phyloP scores from a whole-genome alignment of 148 eudicot genomes.

The Silene uniflora region DNA sequence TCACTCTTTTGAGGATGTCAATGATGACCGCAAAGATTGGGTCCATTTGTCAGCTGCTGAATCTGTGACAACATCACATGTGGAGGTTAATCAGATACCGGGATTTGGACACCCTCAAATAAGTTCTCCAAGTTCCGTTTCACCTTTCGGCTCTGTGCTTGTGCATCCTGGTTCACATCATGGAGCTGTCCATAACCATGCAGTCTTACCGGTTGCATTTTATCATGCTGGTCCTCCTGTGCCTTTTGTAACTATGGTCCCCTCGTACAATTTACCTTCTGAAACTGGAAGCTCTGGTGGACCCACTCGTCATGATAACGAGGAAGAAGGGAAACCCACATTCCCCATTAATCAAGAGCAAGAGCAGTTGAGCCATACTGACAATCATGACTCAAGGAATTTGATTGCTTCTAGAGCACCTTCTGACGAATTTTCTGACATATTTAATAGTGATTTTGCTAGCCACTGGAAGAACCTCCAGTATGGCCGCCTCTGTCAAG shows the following conservation, averaged over 20 bases:
- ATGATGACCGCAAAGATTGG: constrained; percentile 29
- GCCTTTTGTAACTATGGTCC: constrained; percentile 46
- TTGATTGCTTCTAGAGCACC: constrained; percentile 22
- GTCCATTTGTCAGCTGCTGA: constrained; percentile 29
- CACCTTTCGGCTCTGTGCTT: constrained; percentile 32
- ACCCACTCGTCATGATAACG: constrained; percentile 11
- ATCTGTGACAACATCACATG: constrained; percentile 20
- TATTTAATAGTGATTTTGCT: constrained; percentile 46
- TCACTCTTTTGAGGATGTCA: constrained; percentile 19
- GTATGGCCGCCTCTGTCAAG: constrained; percentile 53
- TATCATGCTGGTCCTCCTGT: constrained; percentile 45
- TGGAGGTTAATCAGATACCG: constrained; percentile 23
- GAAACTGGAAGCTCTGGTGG: constrained; percentile 24
- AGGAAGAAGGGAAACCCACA: constrained; percentile 6
- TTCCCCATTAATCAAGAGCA: not conserved
- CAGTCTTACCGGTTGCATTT: constrained; percentile 35
- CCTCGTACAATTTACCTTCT: constrained; percentile 31
- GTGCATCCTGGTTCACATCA: constrained; percentile 35
- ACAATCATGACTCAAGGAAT: constrained; percentile 17
- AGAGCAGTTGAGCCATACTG: constrained; percentile 22
- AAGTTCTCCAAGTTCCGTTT: constrained; percentile 29
- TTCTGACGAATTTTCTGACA: constrained; percentile 39
- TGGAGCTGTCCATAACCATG: constrained; percentile 30
- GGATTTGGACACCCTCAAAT: constrained; percentile 29
- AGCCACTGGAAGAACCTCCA: constrained; percentile 57